phyloP scores from a whole-genome alignment of 2,329 filamentous ascomycete genomes.

The Akanthomyces lecanii region DNA sequence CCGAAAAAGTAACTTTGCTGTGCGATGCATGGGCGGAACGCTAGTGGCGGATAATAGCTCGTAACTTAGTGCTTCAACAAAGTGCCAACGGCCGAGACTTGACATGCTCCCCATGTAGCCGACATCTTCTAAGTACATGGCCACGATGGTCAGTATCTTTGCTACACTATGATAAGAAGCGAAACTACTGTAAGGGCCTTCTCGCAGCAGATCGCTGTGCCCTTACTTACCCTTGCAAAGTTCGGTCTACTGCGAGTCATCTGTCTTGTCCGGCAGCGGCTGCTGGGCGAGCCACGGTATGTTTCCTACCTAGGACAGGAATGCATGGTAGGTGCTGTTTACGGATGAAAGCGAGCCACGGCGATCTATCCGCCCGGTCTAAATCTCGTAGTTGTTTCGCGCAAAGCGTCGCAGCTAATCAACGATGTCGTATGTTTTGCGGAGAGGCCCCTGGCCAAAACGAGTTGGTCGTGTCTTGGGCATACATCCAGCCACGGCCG shows the following conservation, averaged over 20 bases:
- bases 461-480: background rate
- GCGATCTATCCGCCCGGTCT: background rate
- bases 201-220: background rate
- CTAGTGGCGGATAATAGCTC: background rate
- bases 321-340: background rate
- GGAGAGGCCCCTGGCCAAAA: background rate
- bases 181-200: background rate
- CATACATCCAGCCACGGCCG: no score
- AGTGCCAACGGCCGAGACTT: background rate
- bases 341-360: background rate
- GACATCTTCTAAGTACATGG: background rate
- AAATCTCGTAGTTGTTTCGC: background rate
- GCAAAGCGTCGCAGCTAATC: background rate
- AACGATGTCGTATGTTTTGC: background rate
- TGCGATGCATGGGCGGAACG: background rate
- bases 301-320: constrained; percentile 3
- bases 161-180: background rate
- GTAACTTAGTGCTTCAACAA: background rate
- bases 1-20: background rate
- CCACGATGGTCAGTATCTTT: background rate
- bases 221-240: background rate
- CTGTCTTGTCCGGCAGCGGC: background rate
- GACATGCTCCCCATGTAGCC: background rate
- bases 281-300: background rate
- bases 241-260: background rate